Evolutionary conservation across 2,329 filamentous ascomycete species (phyloP).

Genomic region (Botrytis galanthina): DNA sequence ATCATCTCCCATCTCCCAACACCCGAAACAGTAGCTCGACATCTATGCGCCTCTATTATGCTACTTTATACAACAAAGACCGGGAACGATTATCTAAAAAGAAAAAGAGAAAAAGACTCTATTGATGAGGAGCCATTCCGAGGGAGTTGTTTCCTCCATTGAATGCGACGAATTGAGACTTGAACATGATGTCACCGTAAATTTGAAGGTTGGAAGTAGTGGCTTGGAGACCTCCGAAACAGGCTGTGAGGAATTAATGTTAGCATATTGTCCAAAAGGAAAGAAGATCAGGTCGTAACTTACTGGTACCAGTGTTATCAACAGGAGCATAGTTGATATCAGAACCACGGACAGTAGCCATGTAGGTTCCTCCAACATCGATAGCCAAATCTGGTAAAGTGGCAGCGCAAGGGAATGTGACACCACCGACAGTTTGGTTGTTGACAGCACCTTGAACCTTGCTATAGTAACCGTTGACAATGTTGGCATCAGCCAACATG

Average conservation of each 20-base stretch:
- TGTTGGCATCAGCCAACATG: slow-evolving; percentile 39
- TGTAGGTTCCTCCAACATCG: slow-evolving; percentile 42
- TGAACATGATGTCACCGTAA: slow-evolving; percentile 61
- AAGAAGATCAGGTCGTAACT: slow-evolving; percentile 31
- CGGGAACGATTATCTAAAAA: slow-evolving; percentile 1
- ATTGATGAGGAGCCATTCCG: slow-evolving; percentile 47
- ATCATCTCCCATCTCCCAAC: not conserved
- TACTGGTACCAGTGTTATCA: slow-evolving; percentile 46
- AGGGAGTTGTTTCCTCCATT: slow-evolving; percentile 55
- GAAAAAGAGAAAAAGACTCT: slow-evolving; percentile 1
- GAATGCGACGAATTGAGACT: slow-evolving; percentile 58
- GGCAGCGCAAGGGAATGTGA: slow-evolving; percentile 41
- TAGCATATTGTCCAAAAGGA: not conserved
- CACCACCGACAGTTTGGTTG: slow-evolving; percentile 39
- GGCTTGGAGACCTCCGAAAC: slow-evolving; percentile 67
- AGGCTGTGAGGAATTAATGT: slow-evolving; percentile 43
- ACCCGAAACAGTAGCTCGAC: slow-evolving; percentile 10
- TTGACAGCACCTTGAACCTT: slow-evolving; percentile 41
- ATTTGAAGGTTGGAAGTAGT: slow-evolving; percentile 57
- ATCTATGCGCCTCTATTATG: slow-evolving; percentile 7
- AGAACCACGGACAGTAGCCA: slow-evolving; percentile 46
- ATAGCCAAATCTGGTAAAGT: slow-evolving; percentile 41
- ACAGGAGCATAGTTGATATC: slow-evolving; percentile 54
- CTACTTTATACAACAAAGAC: not conserved
- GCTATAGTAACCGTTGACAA: slow-evolving; percentile 44